These are phyloP conservation scores for Tylopilus balloui DNA, from an alignment of 768 basidiomycete species.

Conservation along the genomic window DNA sequence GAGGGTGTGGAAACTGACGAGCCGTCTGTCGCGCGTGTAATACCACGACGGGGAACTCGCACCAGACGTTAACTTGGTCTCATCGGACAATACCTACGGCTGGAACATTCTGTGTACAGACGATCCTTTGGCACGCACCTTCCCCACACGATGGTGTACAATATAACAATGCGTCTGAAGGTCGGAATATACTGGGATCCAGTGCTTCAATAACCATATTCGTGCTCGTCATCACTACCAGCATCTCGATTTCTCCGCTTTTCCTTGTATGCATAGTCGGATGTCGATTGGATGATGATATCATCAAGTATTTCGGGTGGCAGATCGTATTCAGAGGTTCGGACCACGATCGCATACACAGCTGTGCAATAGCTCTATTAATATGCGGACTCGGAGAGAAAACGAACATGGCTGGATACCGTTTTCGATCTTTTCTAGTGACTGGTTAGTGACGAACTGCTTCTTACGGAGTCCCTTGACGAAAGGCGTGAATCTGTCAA, in stretches of 20 bases:
- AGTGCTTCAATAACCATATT: constrained; percentile 16
- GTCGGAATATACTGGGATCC: background rate
- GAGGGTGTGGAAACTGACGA: constrained; percentile 7
- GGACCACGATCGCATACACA: constrained; percentile 66
- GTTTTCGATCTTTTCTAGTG: constrained; percentile 92
- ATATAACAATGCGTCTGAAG: background rate
- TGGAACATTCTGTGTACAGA: background rate
- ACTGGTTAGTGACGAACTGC: constrained; percentile 78
- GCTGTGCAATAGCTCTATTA: constrained; percentile 40
- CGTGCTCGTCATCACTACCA: constrained; percentile 27
- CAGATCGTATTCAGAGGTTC: constrained; percentile 70
- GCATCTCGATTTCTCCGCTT: constrained; percentile 18
- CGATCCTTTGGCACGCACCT: background rate
- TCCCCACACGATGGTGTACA: constrained; percentile 2
- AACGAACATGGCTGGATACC: constrained; percentile 42
- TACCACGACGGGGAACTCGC: constrained; percentile 17
- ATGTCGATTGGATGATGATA: constrained; percentile 51
- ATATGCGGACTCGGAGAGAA: background rate
- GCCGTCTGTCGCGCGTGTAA: background rate
- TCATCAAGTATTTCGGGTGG: constrained; percentile 66
- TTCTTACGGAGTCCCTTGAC: constrained; percentile 79
- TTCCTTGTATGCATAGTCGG: constrained; percentile 26
- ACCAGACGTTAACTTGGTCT: constrained; percentile 9
- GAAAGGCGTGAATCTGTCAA: constrained; percentile 70
- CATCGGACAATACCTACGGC: background rate